These are phyloP conservation scores for Suhomyces emberorum DNA, from an alignment of 805 yeast genomes.

Conservation along the genomic window DNA sequence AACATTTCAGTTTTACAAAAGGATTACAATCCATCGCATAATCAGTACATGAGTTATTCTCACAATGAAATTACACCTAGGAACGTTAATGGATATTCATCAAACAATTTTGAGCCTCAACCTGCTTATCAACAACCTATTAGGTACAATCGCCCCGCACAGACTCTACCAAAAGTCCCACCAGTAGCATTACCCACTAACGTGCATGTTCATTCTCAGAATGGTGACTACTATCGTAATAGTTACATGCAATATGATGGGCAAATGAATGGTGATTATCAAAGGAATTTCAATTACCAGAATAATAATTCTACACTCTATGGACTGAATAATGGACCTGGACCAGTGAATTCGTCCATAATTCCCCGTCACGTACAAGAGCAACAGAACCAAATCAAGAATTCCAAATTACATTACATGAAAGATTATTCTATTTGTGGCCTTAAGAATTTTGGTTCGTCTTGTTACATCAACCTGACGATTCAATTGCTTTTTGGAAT, in stretches of 20 bases:
- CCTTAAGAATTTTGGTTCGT: conserved; percentile 62
- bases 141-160: conserved; percentile 1
- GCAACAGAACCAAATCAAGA: conserved; percentile 13
- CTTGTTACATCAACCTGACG: conserved; percentile 75
- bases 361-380: conserved; percentile 31
- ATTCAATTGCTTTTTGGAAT: conserved; percentile 66
- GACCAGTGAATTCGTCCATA: conserved; percentile 1
- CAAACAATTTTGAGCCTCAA: no score
- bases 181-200: conserved; percentile 1
- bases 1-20: neutral
- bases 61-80: neutral
- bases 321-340: neutral
- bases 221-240: neutral
- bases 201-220: conserved; percentile 1
- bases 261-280: neutral
- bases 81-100: neutral
- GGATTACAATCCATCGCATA: no score
- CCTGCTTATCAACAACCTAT: no score
- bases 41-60: neutral
- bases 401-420: conserved; percentile 18
- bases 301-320: neutral
- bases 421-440: conserved; percentile 56
- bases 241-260: neutral
- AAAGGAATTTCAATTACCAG: neutral
- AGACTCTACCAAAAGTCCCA: conserved; percentile 3